Evolutionary conservation across 2,329 filamentous ascomycete genomes (phyloP).

Genomic region (Tolypocladium tropicale): DNA sequence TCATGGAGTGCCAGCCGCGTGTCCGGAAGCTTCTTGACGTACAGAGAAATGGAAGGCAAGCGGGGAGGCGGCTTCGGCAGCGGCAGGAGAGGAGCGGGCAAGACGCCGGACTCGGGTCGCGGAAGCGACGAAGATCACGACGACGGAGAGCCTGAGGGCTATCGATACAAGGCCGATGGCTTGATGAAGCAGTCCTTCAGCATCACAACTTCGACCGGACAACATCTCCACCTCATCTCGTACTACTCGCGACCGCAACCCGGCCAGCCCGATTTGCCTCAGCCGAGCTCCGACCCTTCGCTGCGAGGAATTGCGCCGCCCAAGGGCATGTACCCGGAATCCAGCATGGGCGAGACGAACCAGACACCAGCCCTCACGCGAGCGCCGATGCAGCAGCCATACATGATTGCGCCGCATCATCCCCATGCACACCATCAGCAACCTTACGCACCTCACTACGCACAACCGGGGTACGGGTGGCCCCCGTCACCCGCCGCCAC

Average conservation of each 20-base stretch:
- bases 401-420: conserved; percentile 23
- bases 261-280: conserved; percentile 60
- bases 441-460: conserved; percentile 28
- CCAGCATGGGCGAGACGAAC: conserved; percentile 76
- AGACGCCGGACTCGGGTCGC: conserved; percentile 74
- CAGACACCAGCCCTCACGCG: conserved; percentile 73
- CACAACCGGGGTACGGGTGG: conserved; percentile 38
- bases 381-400: conserved; percentile 49
- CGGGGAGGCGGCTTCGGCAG: conserved; percentile 66
- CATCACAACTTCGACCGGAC: conserved; percentile 80
- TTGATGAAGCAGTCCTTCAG: conserved; percentile 99
- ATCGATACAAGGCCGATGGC: conserved; percentile 90
- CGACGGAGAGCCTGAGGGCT: conserved; percentile 78
- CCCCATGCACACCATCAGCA: conserved; percentile 17
- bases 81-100: conserved; percentile 49
- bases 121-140: conserved; percentile 80
- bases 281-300: conserved; percentile 70
- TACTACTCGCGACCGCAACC: conserved; percentile 83
- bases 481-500: conserved; percentile 46
- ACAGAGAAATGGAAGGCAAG: conserved; percentile 98
- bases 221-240: conserved; percentile 94
- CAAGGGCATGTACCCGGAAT: conserved; percentile 96
- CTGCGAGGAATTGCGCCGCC: conserved; percentile 75
- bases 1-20: conserved; percentile 98
- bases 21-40: conserved; percentile 93